Percentiles rank a stretch among this genome's conserved stretches.
Evolutionary conservation across 176 grass and related monocot genomes (phyloP).

Genomic region (Secale cereale): DNA sequence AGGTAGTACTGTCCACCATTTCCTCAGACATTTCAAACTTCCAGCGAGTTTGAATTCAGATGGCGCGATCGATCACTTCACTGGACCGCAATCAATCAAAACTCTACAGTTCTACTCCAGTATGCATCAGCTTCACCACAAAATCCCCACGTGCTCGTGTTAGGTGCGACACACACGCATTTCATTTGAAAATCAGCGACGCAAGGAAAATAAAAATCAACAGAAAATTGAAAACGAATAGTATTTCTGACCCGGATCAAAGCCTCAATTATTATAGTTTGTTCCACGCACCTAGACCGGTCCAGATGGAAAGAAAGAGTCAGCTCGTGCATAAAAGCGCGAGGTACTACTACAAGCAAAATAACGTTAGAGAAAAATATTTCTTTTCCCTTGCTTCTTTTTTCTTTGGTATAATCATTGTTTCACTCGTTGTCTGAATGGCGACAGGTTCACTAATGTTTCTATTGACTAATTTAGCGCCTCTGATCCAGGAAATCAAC

Average conservation of each 20-base stretch:
- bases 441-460: background rate
- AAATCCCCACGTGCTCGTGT: background rate
- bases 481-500: conserved; percentile 8
- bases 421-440: background rate
- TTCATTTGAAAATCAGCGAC: background rate
- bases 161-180: conserved; percentile 19
- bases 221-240: background rate
- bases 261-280: background rate
- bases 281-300: background rate
- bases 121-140: background rate
- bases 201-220: background rate
- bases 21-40: background rate
- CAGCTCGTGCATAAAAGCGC: background rate
- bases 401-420: background rate
- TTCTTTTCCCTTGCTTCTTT: background rate
- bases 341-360: background rate
- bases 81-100: background rate
- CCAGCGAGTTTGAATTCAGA: background rate
- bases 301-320: background rate
- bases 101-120: background rate
- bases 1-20: too few species aligned
- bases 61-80: background rate
- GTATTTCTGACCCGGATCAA: background rate
- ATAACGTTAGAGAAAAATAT: background rate
- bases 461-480: background rate